Percentiles rank a stretch among this genome's conserved stretches.
phyloP scores from a whole-genome alignment of 2,329 filamentous ascomycete genomes.

The Colletotrichum musicola region DNA sequence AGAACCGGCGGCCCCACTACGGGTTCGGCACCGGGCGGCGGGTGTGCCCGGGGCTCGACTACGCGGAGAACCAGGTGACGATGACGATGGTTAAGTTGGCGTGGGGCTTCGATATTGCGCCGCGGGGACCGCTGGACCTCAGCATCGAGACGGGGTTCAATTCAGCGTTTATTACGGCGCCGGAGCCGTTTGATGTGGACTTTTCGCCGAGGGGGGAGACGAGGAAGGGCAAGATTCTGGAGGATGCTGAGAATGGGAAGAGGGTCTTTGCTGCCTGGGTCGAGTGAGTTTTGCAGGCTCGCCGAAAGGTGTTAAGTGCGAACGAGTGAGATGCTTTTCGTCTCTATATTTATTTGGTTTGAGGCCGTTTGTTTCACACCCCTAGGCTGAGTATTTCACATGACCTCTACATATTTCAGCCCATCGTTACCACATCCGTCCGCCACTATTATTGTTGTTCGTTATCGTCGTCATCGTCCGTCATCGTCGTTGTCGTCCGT shows the following conservation, averaged over 20 bases:
- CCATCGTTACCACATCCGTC: too few species aligned
- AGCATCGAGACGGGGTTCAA: constrained; percentile 44
- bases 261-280: constrained; percentile 9
- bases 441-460: too few species aligned
- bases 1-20: constrained; percentile 48
- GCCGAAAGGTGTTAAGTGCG: background rate
- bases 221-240: constrained; percentile 36
- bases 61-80: constrained; percentile 60
- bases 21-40: constrained; percentile 62
- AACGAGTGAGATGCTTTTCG: too few species aligned
- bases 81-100: constrained; percentile 55
- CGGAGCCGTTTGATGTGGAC: constrained; percentile 40
- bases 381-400: too few species aligned
- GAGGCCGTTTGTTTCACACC: too few species aligned
- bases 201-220: constrained; percentile 41
- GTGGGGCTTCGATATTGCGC: constrained; percentile 60
- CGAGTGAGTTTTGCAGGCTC: background rate
- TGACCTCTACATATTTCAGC: too few species aligned
- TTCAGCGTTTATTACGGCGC: constrained; percentile 38
- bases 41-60: constrained; percentile 61
- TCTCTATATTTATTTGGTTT: too few species aligned
- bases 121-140: constrained; percentile 42
- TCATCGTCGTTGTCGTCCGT: too few species aligned
- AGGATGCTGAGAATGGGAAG: constrained; percentile 15
- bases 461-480: too few species aligned